Conservation (phyloP, 2,329 filamentous ascomycete genomes). For the Fusarium nelsonii region DNA sequence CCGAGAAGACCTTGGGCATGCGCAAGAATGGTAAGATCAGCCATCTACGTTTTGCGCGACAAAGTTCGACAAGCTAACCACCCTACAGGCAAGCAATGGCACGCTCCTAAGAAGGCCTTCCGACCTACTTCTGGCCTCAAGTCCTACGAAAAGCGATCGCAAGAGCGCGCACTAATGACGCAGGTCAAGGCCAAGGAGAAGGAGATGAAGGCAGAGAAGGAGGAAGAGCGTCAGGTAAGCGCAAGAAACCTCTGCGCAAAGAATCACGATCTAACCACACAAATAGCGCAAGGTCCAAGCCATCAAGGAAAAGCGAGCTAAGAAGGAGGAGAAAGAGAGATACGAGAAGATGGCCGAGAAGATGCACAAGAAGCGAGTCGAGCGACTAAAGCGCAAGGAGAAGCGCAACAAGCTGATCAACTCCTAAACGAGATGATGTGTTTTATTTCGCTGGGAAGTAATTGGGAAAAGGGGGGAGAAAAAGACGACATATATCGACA, state of each 20-base stretch:
- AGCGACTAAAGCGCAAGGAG: slow-evolving; percentile 92
- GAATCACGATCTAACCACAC: slow-evolving; percentile 22
- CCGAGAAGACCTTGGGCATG: slow-evolving; percentile 70
- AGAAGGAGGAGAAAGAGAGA: slow-evolving; percentile 92
- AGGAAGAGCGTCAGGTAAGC: slow-evolving; percentile 83
- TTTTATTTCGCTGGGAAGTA: background rate
- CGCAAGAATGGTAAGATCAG: slow-evolving; percentile 79
- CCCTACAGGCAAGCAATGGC: slow-evolving; percentile 91
- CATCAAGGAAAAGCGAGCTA: slow-evolving; percentile 86
- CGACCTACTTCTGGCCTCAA: slow-evolving; percentile 82
- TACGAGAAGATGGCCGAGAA: slow-evolving; percentile 96
- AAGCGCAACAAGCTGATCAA: slow-evolving; percentile 91
- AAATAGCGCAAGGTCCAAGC: slow-evolving; percentile 78
- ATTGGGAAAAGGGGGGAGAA: background rate
- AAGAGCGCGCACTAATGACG: slow-evolving; percentile 75
- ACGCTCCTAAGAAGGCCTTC: slow-evolving; percentile 84
- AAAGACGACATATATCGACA: slow-evolving; percentile 20
- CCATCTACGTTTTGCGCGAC: background rate
- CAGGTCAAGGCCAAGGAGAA: slow-evolving; percentile 94
- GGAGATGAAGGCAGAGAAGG: slow-evolving; percentile 96
- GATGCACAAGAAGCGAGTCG: slow-evolving; percentile 96
- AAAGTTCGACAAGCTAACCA: slow-evolving; percentile 22
- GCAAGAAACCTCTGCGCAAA: background rate
- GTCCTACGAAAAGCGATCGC: slow-evolving; percentile 81
- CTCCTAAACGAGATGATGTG: slow-evolving; percentile 59